Conservation (phyloP, 352 stramenopile species). For the Globisporangium abappressorium region DNA sequence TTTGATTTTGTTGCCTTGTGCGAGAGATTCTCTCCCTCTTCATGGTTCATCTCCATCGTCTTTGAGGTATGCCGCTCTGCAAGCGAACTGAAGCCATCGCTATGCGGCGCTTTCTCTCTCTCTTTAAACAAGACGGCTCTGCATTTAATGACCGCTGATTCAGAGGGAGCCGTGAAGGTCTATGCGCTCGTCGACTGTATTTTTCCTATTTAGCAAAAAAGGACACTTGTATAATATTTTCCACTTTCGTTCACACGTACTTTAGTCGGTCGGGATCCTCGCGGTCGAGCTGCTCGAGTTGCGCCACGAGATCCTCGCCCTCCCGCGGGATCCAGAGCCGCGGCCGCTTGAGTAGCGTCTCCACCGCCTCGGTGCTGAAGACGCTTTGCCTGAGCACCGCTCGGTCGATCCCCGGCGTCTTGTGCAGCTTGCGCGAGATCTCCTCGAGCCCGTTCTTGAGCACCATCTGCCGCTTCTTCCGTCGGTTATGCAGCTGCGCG, state of each 20-base stretch:
- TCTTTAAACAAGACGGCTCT: too few species aligned
- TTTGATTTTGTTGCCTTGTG: too few species aligned
- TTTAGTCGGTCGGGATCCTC: slow-evolving; percentile 30
- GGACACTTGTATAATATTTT: slow-evolving; percentile 5
- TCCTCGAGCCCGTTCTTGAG: slow-evolving; percentile 36
- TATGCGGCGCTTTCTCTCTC: too few species aligned
- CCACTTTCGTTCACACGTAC: slow-evolving; percentile 9
- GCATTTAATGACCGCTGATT: too few species aligned
- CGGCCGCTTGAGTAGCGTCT: slow-evolving; percentile 30
- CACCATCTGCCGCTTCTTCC: slow-evolving; percentile 37
- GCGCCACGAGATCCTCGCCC: slow-evolving; percentile 30
- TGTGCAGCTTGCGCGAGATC: slow-evolving; percentile 22
- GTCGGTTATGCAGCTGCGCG: slow-evolving; percentile 29
- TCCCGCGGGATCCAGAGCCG: slow-evolving; percentile 41
- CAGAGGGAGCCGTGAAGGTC: too few species aligned
- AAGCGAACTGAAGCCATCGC: too few species aligned
- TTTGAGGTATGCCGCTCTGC: too few species aligned
- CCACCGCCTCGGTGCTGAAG: slow-evolving; percentile 30
- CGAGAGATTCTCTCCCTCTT: too few species aligned
- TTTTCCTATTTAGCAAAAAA: slow-evolving; percentile 1
- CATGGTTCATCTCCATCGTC: too few species aligned
- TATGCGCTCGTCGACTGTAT: too few species aligned
- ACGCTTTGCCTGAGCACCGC: slow-evolving; percentile 36
- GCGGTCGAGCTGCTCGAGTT: slow-evolving; percentile 32
- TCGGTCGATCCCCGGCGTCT: slow-evolving; percentile 18